phyloP scores from a whole-genome alignment of 1,284 basidiomycete species.

The Taiwanofungus camphoratus region DNA sequence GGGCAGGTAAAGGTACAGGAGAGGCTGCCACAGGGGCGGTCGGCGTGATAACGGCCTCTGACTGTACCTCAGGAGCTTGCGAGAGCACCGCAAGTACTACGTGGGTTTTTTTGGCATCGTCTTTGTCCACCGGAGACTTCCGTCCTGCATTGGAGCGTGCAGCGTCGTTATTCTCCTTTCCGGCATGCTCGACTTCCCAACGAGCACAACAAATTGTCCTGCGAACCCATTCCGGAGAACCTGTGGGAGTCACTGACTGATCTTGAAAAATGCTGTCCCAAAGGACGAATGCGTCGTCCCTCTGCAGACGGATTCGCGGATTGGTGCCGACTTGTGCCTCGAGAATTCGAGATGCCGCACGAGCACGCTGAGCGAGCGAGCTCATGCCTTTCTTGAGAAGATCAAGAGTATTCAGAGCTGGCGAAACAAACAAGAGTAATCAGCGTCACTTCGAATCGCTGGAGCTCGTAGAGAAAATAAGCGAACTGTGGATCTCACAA shows the following conservation, averaged over 20 bases:
- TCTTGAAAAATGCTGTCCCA: conserved; percentile 66
- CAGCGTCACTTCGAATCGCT: neutral
- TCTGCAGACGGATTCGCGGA: conserved; percentile 69
- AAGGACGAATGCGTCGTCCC: conserved; percentile 71
- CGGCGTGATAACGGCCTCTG: conserved; percentile 27
- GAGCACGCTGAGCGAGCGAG: conserved; percentile 73
- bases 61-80: conserved; percentile 28
- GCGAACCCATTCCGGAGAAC: conserved; percentile 75
- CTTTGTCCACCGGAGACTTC: too few species aligned
- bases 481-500: too few species aligned
- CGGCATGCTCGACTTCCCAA: conserved; percentile 53
- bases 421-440: conserved; percentile 2
- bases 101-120: conserved; percentile 27
- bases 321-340: conserved; percentile 80
- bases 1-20: conserved; percentile 62
- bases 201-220: conserved; percentile 74
- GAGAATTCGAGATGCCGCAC: conserved; percentile 74
- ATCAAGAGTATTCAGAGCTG: conserved; percentile 90
- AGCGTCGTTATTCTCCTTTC: conserved; percentile 12
- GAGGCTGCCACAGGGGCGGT: conserved; percentile 32
- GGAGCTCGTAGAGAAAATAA: too few species aligned
- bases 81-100: conserved; percentile 57
- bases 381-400: conserved; percentile 87
- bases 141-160: conserved; percentile 9
- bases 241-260: conserved; percentile 18